A percentile compares a stretch with the other conserved stretches of the same genome.
These are phyloP conservation scores for Xylariaceae sp. DNA, from an alignment of 2,329 filamentous ascomycete species.

Conservation along the genomic window DNA sequence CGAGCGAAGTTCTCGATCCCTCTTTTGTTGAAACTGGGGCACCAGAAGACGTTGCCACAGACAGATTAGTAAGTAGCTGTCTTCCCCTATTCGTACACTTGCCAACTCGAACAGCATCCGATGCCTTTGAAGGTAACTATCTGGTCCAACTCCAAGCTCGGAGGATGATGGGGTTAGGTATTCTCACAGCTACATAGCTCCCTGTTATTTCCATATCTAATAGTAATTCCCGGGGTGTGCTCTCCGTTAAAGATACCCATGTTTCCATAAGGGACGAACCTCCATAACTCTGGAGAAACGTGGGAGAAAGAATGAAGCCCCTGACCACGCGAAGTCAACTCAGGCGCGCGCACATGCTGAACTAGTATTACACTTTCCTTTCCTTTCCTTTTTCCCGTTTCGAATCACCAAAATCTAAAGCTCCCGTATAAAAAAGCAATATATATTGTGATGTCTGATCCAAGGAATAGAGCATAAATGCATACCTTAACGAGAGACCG, in stretches of 20 bases:
- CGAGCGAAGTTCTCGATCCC: no score
- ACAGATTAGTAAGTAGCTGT: no score
- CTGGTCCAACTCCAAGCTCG: no score
- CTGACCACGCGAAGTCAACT: slow-evolving; percentile 7
- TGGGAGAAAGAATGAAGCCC: slow-evolving; percentile 1
- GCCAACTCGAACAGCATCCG: no score
- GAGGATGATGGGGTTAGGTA: no score
- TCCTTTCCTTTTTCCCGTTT: background rate
- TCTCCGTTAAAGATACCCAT: background rate
- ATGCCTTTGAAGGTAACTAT: no score
- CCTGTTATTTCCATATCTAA: background rate
- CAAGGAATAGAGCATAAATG: slow-evolving; percentile 9
- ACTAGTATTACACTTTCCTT: slow-evolving; percentile 17
- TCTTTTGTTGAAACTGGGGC: no score
- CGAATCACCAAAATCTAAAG: slow-evolving; percentile 9
- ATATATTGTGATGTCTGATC: slow-evolving; percentile 18
- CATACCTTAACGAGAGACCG: slow-evolving; percentile 1
- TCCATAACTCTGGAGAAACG: slow-evolving; percentile 1
- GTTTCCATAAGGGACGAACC: background rate
- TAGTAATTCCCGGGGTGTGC: background rate
- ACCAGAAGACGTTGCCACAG: no score
- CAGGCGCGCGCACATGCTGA: slow-evolving; percentile 6
- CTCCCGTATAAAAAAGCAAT: slow-evolving; percentile 12
- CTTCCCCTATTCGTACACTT: no score
- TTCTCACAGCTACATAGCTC: background rate